Percentiles rank a stretch among this genome's conserved stretches.
Evolutionary conservation across 371 early-diverging fungal genomes (phyloP).

Genomic region (Rhizopus delemar): DNA sequence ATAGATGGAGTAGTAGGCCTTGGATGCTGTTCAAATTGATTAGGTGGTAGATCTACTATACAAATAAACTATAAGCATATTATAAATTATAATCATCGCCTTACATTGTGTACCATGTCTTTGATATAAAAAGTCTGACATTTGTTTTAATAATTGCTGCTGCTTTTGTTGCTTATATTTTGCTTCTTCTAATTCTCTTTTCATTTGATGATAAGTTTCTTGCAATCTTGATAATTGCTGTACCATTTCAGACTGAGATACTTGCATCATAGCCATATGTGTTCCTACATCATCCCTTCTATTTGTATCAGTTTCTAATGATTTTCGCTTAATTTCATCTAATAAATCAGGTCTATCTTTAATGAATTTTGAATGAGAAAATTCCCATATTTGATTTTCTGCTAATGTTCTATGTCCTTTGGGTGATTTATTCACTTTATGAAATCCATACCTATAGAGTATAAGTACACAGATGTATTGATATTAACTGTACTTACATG

Average conservation of each 20-base stretch:
- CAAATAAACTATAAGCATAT: constrained; percentile 9
- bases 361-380: constrained; percentile 57
- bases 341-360: constrained; percentile 58
- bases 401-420: constrained; percentile 71
- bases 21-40: constrained; percentile 22
- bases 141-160: constrained; percentile 54
- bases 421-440: constrained; percentile 76
- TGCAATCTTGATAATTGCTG: constrained; percentile 73
- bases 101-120: constrained; percentile 39
- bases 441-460: constrained; percentile 62
- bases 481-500: constrained; percentile 60
- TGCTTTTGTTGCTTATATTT: constrained; percentile 62
- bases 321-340: constrained; percentile 60
- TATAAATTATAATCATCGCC: not conserved
- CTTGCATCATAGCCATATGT: constrained; percentile 69
- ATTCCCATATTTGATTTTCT: constrained; percentile 75
- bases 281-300: constrained; percentile 52
- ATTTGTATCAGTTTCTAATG: constrained; percentile 73
- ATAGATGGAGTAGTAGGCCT: constrained; percentile 34
- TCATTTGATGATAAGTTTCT: constrained; percentile 65
- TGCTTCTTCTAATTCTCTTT: constrained; percentile 70
- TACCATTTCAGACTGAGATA: constrained; percentile 66
- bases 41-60: constrained; percentile 32
- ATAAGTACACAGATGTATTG: not conserved
- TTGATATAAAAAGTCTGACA: constrained; percentile 60